These are phyloP conservation scores for Haplosporangium gracile DNA, from an alignment of 192 early-diverging fungal genomes.

Conservation along the genomic window DNA sequence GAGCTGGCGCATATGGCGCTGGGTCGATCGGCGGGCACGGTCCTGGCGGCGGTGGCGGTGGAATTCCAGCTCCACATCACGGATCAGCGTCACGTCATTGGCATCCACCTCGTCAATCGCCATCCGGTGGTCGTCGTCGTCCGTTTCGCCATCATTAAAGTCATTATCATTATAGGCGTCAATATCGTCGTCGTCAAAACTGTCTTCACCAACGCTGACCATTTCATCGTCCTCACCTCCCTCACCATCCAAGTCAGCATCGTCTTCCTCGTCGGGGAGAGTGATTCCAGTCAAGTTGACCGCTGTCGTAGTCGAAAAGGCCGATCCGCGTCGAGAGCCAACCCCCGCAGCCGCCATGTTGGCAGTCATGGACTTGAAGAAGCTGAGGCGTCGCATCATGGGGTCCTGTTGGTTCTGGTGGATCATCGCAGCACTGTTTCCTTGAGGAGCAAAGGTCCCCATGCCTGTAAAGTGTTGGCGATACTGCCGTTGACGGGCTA, in stretches of 20 bases:
- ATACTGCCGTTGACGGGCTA: constrained; percentile 19
- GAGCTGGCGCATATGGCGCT: constrained; percentile 11
- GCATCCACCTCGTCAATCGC: constrained; percentile 13
- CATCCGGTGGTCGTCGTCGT: neutral
- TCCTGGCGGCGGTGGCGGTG: constrained; percentile 19
- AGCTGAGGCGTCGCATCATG: constrained; percentile 42
- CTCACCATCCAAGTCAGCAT: neutral
- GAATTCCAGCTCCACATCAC: constrained; percentile 24
- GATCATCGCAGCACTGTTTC: neutral
- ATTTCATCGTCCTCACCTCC: constrained; percentile 6
- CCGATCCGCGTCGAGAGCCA: constrained; percentile 35
- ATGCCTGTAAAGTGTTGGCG: constrained; percentile 52
- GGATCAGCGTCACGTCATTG: constrained; percentile 20
- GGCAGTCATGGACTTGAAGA: constrained; percentile 39
- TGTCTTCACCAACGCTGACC: neutral
- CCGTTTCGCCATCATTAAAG: constrained; percentile 23
- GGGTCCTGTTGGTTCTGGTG: constrained; percentile 27
- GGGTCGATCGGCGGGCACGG: neutral
- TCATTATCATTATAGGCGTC: constrained; percentile 14
- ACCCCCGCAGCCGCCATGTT: neutral
- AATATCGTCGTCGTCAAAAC: constrained; percentile 16
- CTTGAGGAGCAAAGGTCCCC: neutral
- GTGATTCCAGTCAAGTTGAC: constrained; percentile 49
- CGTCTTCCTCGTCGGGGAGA: constrained; percentile 14
- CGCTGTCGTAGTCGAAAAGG: constrained; percentile 49